phyloP scores from a whole-genome alignment of 108 stramenopile genomes.

The Pseudonitzschia multiseries region DNA sequence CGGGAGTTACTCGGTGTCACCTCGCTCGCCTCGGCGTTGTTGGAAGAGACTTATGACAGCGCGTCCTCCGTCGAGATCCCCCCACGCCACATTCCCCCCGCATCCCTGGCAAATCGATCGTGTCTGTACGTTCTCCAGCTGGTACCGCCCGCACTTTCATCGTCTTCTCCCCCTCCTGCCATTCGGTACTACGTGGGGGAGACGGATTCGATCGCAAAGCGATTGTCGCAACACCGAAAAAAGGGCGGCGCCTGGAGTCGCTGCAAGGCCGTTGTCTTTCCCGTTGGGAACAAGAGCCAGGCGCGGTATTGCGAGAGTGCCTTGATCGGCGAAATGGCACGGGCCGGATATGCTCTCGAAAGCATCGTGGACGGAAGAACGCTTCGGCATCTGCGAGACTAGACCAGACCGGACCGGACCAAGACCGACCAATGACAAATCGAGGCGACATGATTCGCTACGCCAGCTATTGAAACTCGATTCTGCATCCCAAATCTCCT shows the following conservation, averaged over 20 bases:
- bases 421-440: constrained; percentile 33
- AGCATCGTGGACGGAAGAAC: constrained; percentile 65
- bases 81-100: constrained; percentile 55
- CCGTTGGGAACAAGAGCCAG: constrained; percentile 61
- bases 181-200: constrained; percentile 82
- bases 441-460: no score
- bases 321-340: constrained; percentile 64
- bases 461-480: no score
- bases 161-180: neutral
- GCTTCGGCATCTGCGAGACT: constrained; percentile 12
- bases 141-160: constrained; percentile 11
- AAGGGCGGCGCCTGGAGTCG: constrained; percentile 55
- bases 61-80: constrained; percentile 21
- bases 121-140: constrained; percentile 83
- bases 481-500: no score
- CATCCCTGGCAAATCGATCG: constrained; percentile 61
- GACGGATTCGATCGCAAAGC: constrained; percentile 66
- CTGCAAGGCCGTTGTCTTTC: constrained; percentile 45
- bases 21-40: neutral
- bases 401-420: neutral
- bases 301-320: constrained; percentile 69
- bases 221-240: constrained; percentile 66
- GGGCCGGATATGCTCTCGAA: constrained; percentile 56
- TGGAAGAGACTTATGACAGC: neutral
- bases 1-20: neutral